Percentiles rank a stretch among this genome's conserved stretches.
Evolutionary conservation across 225 moss, liverwort and hornwort genomes (phyloP).

Genomic region (Pseudisothecium myosuroides): DNA sequence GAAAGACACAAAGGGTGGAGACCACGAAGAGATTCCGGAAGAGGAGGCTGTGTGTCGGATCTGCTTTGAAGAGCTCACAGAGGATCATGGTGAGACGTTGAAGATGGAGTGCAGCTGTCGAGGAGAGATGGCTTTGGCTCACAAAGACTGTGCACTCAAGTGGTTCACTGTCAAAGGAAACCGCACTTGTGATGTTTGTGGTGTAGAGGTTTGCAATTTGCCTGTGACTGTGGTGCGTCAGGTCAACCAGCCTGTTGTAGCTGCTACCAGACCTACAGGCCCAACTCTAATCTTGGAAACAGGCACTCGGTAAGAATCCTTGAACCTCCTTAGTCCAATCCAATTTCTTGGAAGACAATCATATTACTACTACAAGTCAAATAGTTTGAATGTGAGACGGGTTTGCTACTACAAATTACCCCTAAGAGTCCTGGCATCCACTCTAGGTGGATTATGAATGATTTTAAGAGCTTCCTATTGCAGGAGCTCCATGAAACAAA

Average conservation of each 20-base stretch:
- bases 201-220: slow-evolving; percentile 30
- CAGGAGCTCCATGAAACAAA: not conserved
- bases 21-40: slow-evolving; percentile 34
- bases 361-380: not conserved
- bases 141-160: slow-evolving; percentile 41
- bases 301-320: not conserved
- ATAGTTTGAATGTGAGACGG: not conserved
- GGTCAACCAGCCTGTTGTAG: not conserved
- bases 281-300: not conserved
- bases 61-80: slow-evolving; percentile 36
- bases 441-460: rapidly evolving
- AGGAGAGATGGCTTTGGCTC: slow-evolving; percentile 39
- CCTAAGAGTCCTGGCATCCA: not conserved
- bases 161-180: slow-evolving; percentile 53
- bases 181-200: slow-evolving; percentile 41
- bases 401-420: rapidly evolving
- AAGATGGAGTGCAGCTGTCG: slow-evolving; percentile 52
- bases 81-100: slow-evolving; percentile 34
- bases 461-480: not conserved
- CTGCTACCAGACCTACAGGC: not conserved
- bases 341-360: not conserved
- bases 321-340: not conserved
- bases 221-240: slow-evolving; percentile 32
- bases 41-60: slow-evolving; percentile 55
- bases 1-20: not conserved